Evolutionary conservation across 2,329 filamentous ascomycete genomes (phyloP).

Genomic region (Exophiala lecanii-corni): DNA sequence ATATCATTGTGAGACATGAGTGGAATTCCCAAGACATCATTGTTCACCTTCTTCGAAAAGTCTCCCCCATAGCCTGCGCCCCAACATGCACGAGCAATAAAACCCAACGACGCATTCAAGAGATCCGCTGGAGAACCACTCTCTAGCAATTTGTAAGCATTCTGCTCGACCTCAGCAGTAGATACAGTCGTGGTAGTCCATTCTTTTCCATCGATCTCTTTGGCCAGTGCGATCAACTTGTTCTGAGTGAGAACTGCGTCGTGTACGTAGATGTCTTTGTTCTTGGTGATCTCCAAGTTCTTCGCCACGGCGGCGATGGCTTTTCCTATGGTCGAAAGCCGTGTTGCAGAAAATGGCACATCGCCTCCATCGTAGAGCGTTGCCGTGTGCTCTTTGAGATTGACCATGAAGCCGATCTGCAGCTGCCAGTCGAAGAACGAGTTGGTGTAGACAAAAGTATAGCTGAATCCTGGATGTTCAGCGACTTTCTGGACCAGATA

Average conservation of each 20-base stretch:
- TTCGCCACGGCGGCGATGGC: slow-evolving; percentile 46
- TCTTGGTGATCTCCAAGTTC: slow-evolving; percentile 49
- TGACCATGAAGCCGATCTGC: slow-evolving; percentile 39
- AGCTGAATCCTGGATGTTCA: slow-evolving; percentile 26
- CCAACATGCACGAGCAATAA: slow-evolving; percentile 2
- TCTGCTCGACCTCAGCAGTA: slow-evolving; percentile 4
- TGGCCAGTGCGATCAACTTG: slow-evolving; percentile 30
- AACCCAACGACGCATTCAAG: not conserved
- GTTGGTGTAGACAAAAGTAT: slow-evolving; percentile 29
- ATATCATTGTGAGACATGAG: slow-evolving; percentile 33
- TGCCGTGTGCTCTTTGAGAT: slow-evolving; percentile 39
- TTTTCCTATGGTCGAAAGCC: slow-evolving; percentile 42
- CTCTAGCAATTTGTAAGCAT: not conserved
- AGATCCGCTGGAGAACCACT: not conserved
- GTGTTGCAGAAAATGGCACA: slow-evolving; percentile 44
- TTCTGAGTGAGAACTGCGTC: slow-evolving; percentile 44
- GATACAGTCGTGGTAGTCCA: slow-evolving; percentile 7
- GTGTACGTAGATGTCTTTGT: slow-evolving; percentile 46
- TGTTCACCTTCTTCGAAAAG: slow-evolving; percentile 32
- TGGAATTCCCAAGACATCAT: slow-evolving; percentile 36
- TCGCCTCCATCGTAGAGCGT: slow-evolving; percentile 50
- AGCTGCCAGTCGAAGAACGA: slow-evolving; percentile 34
- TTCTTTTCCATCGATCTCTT: slow-evolving; percentile 26
- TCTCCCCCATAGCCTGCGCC: slow-evolving; percentile 27
- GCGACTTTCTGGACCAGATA: slow-evolving; percentile 24